phyloP scores from a whole-genome alignment of 2,329 filamentous ascomycete species.

The Nemania sp. region DNA sequence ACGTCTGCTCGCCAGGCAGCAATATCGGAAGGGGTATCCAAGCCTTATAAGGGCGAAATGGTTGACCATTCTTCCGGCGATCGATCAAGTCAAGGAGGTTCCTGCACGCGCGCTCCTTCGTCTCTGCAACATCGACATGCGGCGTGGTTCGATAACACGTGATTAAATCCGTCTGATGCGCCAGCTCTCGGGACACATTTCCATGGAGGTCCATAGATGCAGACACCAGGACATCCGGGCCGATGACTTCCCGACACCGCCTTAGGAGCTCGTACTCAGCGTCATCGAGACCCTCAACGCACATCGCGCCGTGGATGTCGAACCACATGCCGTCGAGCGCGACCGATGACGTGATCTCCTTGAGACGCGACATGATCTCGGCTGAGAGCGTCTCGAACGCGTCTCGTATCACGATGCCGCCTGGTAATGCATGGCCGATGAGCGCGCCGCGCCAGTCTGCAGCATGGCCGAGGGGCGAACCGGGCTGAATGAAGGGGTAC shows the following conservation, averaged over 20 bases:
- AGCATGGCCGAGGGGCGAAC: slow-evolving; percentile 55
- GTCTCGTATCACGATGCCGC: slow-evolving; percentile 59
- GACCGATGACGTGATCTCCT: slow-evolving; percentile 50
- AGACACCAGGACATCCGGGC: slow-evolving; percentile 60
- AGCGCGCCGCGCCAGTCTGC: slow-evolving; percentile 64
- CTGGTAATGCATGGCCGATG: slow-evolving; percentile 64
- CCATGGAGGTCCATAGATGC: slow-evolving; percentile 69
- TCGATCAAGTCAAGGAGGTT: slow-evolving; percentile 59
- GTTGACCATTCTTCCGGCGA: slow-evolving; percentile 37
- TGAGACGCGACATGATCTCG: slow-evolving; percentile 55
- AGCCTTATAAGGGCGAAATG: slow-evolving; percentile 59
- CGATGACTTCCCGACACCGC: slow-evolving; percentile 60
- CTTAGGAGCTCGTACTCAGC: slow-evolving; percentile 60
- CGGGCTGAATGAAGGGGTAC: slow-evolving; percentile 60
- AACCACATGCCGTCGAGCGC: slow-evolving; percentile 64
- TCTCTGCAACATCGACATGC: slow-evolving; percentile 63
- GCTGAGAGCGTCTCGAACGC: slow-evolving; percentile 60
- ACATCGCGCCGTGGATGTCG: slow-evolving; percentile 69
- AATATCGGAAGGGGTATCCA: slow-evolving; percentile 65
- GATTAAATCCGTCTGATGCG: slow-evolving; percentile 62
- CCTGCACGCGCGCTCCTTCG: slow-evolving; percentile 63
- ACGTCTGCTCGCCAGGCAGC: slow-evolving; percentile 66
- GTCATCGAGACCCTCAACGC: slow-evolving; percentile 62
- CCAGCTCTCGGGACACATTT: slow-evolving; percentile 63
- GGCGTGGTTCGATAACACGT: slow-evolving; percentile 67